Conservation (phyloP, 345 rosid genomes). For the Anastatica hierochuntica region DNA sequence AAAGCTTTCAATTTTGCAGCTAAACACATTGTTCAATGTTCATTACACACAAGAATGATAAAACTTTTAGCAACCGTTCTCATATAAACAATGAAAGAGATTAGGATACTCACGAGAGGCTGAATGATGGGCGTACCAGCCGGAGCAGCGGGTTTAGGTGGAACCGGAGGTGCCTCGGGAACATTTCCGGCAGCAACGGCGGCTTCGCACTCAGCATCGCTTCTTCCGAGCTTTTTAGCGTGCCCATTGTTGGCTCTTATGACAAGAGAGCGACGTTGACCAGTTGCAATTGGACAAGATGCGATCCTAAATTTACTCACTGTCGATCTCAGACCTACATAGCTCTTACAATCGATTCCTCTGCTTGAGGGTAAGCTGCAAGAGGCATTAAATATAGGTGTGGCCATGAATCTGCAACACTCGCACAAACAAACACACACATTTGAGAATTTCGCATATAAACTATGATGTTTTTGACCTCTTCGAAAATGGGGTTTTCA, state of each 20-base stretch:
- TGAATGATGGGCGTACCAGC: constrained; percentile 68
- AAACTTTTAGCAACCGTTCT: too few species aligned
- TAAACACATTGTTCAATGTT: too few species aligned
- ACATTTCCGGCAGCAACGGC: constrained; percentile 73
- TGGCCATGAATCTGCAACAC: constrained; percentile 32
- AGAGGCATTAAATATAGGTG: constrained; percentile 26
- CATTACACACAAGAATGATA: constrained; percentile 23
- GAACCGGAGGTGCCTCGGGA: constrained; percentile 79
- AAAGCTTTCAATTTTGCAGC: too few species aligned
- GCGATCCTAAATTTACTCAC: constrained; percentile 17
- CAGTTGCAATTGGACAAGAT: constrained; percentile 11
- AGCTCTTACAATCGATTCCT: constrained; percentile 25
- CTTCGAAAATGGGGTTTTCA: too few species aligned
- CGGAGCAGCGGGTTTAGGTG: constrained; percentile 66
- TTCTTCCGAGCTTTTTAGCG: constrained; percentile 42
- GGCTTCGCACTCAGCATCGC: constrained; percentile 80
- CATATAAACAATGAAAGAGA: not conserved
- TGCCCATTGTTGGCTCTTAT: constrained; percentile 39
- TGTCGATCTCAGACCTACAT: constrained; percentile 17
- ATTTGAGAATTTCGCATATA: too few species aligned
- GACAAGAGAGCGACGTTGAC: constrained; percentile 16
- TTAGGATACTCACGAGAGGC: constrained; percentile 39
- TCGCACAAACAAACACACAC: too few species aligned
- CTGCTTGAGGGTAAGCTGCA: constrained; percentile 23
- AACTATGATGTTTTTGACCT: too few species aligned